Evolutionary conservation across 352 stramenopile genomes (phyloP), one percentile per base, ranked within the genome.

Genomic region (Thalassiosira livingstoniorum): DNA sequence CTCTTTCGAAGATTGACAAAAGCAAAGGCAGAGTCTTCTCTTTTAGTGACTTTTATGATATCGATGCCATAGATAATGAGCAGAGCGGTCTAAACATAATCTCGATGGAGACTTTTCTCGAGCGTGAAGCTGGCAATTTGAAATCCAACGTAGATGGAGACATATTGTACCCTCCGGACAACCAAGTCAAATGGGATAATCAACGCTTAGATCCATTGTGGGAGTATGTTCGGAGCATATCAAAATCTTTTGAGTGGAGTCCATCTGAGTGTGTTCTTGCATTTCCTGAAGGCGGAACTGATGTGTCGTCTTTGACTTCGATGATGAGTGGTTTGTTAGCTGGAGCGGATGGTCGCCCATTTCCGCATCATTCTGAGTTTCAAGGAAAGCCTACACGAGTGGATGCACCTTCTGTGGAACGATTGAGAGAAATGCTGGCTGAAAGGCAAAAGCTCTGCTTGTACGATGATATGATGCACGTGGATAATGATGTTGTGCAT

Each of bases 81-180:
- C 71, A 81, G 65, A 75, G 80, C 2, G 82, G 86, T 1, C 60
- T 96, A 21, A 75, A 91, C 35, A 83, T 97, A 4, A 96, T 97
- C 61, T 86, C 78, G 0, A 96, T 92, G 71, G 87, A 95, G 58
- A 90, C 96, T 66, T 96, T 96, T 75, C 73, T 97, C 61, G 39
- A 94, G 64, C 69, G 78, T 42, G 85, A 92, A 73, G 83, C 72
- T 11, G 32, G 90, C 63, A 86, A 76, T 58, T 70, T 92, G 4
- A 80, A 80, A 37, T 34, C 86, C 27, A 39, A 61, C 31, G 61
- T 31, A 3, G 81, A 57, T 31, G 85, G 85, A 25, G 72, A 81
- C 21, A 32, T 80, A 1, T 29, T 63, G 21, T 88, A 87, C 67
- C 85, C 89, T 62, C 87, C 87, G 0, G 54, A 78, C 29, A 87